phyloP scores from a whole-genome alignment of 352 stramenopile species.

The Pythium apleroticum region DNA sequence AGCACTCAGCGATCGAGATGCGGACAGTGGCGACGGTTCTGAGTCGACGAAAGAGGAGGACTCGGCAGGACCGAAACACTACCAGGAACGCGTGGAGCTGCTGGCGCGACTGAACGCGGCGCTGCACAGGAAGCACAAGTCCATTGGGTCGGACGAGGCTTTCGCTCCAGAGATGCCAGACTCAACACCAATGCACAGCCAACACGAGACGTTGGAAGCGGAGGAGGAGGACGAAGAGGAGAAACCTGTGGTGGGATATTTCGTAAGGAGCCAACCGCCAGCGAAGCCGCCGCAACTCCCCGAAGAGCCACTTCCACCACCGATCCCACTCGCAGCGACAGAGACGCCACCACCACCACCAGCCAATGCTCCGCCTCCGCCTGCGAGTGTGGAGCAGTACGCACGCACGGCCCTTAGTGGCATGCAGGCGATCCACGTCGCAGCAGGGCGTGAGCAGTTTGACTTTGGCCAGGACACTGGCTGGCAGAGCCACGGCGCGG shows the following conservation, averaged over 20 bases:
- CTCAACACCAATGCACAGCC: background rate
- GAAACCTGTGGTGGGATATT: slow-evolving; percentile 9
- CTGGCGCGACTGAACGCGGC: slow-evolving; percentile 25
- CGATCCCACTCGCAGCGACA: background rate
- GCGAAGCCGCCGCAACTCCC: background rate
- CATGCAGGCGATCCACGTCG: slow-evolving; percentile 30
- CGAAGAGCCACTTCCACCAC: background rate
- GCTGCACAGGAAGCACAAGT: slow-evolving; percentile 12
- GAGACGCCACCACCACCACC: background rate
- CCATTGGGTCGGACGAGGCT: background rate
- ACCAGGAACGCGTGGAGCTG: slow-evolving; percentile 18
- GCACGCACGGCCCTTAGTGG: slow-evolving; percentile 19
- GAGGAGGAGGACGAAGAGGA: slow-evolving; percentile 15
- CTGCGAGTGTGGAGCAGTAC: slow-evolving; percentile 3
- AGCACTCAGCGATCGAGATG: background rate
- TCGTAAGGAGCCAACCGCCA: background rate
- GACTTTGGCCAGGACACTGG: slow-evolving; percentile 23
- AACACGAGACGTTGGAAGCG: background rate
- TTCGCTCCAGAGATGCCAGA: background rate
- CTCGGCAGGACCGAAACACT: background rate
- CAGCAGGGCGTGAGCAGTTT: slow-evolving; percentile 22
- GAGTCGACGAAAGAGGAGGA: background rate
- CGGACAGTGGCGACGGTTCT: background rate
- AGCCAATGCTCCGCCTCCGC: background rate
- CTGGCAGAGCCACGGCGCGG: slow-evolving; percentile 4